Evolutionary conservation across 1,284 basidiomycete genomes (phyloP).

Genomic region (Stereum hirsutum): DNA sequence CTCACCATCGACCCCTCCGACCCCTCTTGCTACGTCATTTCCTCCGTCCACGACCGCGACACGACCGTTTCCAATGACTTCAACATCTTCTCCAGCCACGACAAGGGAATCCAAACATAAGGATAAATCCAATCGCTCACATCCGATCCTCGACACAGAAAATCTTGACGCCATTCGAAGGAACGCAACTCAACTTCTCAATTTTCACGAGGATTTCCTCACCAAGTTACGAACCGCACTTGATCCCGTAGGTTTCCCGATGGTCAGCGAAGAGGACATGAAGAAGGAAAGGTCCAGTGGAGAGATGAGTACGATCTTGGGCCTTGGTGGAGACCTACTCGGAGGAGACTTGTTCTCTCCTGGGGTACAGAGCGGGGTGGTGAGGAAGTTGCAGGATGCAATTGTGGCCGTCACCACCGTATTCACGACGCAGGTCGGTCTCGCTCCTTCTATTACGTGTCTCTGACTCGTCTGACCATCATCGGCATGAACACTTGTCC

Average conservation of each 20-base stretch:
- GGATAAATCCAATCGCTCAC: too few species aligned
- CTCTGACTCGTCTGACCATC: neutral
- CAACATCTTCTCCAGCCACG: too few species aligned
- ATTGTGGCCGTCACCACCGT: constrained; percentile 4
- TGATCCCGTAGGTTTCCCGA: neutral
- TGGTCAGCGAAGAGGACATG: neutral
- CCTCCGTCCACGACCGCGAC: too few species aligned
- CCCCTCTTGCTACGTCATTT: too few species aligned
- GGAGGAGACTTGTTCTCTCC: neutral
- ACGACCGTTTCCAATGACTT: too few species aligned
- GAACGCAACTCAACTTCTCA: constrained; percentile 68
- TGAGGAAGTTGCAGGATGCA: neutral
- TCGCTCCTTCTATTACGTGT: neutral
- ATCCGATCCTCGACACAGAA: too few species aligned
- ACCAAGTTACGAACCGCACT: constrained; percentile 2
- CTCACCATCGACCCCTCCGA: too few species aligned
- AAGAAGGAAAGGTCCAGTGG: neutral
- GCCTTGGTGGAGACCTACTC: neutral
- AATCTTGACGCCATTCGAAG: constrained; percentile 46
- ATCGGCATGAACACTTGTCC: neutral
- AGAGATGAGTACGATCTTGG: neutral
- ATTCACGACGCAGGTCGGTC: constrained; percentile 5
- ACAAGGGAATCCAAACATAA: too few species aligned
- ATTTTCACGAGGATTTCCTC: constrained; percentile 62
- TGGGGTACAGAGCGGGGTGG: neutral